phyloP scores from a whole-genome alignment of 164 flowering plant species.

The Annona squamosa region DNA sequence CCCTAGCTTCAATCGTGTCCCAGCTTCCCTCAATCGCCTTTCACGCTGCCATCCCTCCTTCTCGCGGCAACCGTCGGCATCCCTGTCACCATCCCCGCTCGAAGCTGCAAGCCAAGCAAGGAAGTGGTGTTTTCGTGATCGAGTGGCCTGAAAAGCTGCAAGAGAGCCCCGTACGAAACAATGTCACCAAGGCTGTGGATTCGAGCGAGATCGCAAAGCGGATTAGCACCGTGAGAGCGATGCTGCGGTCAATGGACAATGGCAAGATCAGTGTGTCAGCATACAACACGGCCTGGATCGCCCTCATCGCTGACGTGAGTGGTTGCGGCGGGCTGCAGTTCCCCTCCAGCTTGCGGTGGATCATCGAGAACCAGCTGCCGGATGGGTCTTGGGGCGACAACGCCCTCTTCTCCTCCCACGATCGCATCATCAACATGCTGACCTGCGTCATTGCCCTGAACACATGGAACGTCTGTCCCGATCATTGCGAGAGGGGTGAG shows the following conservation, averaged over 20 bases:
- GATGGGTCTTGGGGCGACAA: constrained; percentile 98
- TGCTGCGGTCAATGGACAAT: constrained; percentile 55
- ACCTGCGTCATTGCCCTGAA: constrained; percentile 74
- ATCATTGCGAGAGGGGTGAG: constrained; percentile 46
- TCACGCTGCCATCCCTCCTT: too few relatives aligned
- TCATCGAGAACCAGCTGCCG: constrained; percentile 51
- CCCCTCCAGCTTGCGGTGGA: constrained; percentile 66
- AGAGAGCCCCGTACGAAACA: too few relatives aligned
- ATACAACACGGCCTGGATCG: constrained; percentile 95
- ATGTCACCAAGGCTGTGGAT: not conserved
- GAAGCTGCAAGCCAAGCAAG: too few relatives aligned
- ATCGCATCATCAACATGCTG: constrained; percentile 65
- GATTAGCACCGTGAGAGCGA: constrained; percentile 30
- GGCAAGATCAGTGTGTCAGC: constrained; percentile 77
- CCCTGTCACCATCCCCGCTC: too few relatives aligned
- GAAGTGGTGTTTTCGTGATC: too few relatives aligned
- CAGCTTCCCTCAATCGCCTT: too few relatives aligned
- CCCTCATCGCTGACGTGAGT: constrained; percentile 48
- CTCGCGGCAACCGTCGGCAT: too few relatives aligned
- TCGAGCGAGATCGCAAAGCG: constrained; percentile 3
- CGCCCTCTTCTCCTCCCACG: constrained; percentile 45
- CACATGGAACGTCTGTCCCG: constrained; percentile 54
- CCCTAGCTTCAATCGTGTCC: too few relatives aligned
- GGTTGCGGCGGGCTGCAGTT: constrained; percentile 58
- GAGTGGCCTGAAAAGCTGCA: too few relatives aligned